phyloP scores from a whole-genome alignment of 805 yeast species.

The Pichia occidentalis region DNA sequence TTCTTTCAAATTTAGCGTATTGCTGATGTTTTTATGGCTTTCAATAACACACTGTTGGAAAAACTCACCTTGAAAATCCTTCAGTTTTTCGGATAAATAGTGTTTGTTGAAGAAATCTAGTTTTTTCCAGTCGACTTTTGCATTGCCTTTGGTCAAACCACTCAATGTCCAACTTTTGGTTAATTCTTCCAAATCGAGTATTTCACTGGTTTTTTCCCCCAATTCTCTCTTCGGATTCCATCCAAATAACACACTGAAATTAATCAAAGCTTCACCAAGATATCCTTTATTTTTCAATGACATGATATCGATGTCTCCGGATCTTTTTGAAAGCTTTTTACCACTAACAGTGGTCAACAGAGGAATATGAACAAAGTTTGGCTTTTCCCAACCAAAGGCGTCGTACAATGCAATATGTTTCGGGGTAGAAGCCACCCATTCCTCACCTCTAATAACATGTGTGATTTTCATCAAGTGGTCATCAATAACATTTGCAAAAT shows the following conservation, averaged over 20 bases:
- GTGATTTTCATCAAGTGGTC: slow-evolving; percentile 90
- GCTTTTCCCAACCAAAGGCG: slow-evolving; percentile 83
- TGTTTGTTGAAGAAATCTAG: slow-evolving; percentile 70
- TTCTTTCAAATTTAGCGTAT: slow-evolving; percentile 8
- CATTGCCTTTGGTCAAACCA: slow-evolving; percentile 85
- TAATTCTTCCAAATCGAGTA: slow-evolving; percentile 46
- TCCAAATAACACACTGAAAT: slow-evolving; percentile 86
- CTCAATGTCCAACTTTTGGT: slow-evolving; percentile 53
- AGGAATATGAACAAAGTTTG: slow-evolving; percentile 85
- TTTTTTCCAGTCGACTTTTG: slow-evolving; percentile 79
- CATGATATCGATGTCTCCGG: slow-evolving; percentile 71
- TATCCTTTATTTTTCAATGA: slow-evolving; percentile 54
- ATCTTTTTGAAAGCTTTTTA: slow-evolving; percentile 79
- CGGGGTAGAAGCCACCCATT: slow-evolving; percentile 95
- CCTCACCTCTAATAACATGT: slow-evolving; percentile 95
- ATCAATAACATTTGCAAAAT: slow-evolving; percentile 92
- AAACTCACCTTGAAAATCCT: slow-evolving; percentile 26
- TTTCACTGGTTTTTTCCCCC: slow-evolving; percentile 45
- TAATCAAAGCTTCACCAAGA: slow-evolving; percentile 80
- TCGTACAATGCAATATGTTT: slow-evolving; percentile 82
- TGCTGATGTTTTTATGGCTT: slow-evolving; percentile 6
- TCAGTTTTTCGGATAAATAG: slow-evolving; percentile 45
- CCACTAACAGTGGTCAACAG: slow-evolving; percentile 65
- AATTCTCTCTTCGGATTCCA: slow-evolving; percentile 76
- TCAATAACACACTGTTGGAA: slow-evolving; percentile 34